phyloP scores from a whole-genome alignment of 345 rosid genomes.

The Noccaea caerulescens region DNA sequence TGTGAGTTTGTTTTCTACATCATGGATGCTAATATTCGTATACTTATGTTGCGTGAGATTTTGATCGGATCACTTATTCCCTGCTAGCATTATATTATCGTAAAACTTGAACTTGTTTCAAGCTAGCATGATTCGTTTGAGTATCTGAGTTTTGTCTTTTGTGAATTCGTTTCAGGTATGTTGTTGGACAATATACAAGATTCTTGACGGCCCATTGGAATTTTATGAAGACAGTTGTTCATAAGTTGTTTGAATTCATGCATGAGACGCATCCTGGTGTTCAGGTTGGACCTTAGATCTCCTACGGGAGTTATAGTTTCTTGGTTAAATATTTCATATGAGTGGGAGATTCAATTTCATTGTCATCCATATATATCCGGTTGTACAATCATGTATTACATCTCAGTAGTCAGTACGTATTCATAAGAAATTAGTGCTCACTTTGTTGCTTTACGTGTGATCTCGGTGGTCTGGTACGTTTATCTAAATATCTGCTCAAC shows the following conservation, averaged over 20 bases:
- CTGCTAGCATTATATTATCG: conserved; percentile 15
- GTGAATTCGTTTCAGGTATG: conserved; percentile 72
- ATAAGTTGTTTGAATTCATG: conserved; percentile 98
- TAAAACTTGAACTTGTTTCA: conserved; percentile 10
- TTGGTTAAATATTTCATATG: conserved; percentile 23
- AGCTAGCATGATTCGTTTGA: conserved; percentile 27
- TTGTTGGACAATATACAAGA: conserved; percentile 98
- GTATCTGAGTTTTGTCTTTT: conserved; percentile 17
- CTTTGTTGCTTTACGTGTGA: background rate
- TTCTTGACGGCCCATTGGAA: conserved; percentile 99
- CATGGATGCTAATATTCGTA: conserved; percentile 8
- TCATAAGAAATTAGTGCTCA: background rate
- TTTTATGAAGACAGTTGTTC: conserved; percentile 95
- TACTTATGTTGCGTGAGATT: conserved; percentile 15
- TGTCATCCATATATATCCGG: conserved; percentile 1
- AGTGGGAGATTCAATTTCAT: conserved; percentile 9
- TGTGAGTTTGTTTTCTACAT: conserved; percentile 59
- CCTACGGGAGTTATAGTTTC: background rate
- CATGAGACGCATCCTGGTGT: conserved; percentile 99
- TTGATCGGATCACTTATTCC: conserved; percentile 8
- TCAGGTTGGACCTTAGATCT: conserved; percentile 54
- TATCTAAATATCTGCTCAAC: conserved; percentile 1
- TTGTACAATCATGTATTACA: conserved; percentile 10
- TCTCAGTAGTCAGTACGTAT: background rate
- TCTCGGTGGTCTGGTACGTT: background rate